Evolutionary conservation across 2,329 filamentous ascomycete genomes (phyloP).

Genomic region (Trichoderma simmonsii): DNA sequence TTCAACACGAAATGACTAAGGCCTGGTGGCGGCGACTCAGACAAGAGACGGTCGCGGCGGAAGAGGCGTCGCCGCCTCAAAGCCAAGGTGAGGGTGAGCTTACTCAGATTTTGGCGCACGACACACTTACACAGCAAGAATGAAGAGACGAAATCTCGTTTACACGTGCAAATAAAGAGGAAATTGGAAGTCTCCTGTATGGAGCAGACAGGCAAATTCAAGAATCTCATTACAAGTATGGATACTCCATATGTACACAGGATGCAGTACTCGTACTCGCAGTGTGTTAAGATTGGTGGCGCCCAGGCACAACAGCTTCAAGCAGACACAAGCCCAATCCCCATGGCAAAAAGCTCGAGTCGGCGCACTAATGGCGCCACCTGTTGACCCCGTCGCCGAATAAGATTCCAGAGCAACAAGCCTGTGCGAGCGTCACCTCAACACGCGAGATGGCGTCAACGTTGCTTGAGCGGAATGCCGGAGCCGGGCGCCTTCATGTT

Average conservation of each 20-base stretch:
- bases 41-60: not conserved
- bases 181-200: not conserved
- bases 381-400: not conserved
- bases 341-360: not conserved
- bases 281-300: not conserved
- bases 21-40: not conserved
- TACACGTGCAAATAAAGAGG: not conserved
- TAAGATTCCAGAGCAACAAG: not conserved
- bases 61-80: slow-evolving; percentile 4
- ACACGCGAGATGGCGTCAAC: not conserved
- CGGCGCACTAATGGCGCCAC: slow-evolving; percentile 11
- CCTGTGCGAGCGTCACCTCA: not conserved
- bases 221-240: not conserved
- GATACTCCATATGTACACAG: not conserved
- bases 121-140: not conserved
- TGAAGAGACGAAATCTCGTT: not conserved
- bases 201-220: not conserved
- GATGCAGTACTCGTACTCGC: not conserved
- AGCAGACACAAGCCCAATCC: not conserved
- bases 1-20: not conserved
- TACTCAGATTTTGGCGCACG: slow-evolving; percentile 7
- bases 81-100: slow-evolving; percentile 2
- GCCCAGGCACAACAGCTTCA: not conserved
- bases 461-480: not conserved
- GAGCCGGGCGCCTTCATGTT: slow-evolving; percentile 4